A percentile compares a stretch with the other conserved stretches of the same genome.
Conservation (phyloP, 139 green algal genomes). For the Trebouxia sp. region DNA sequence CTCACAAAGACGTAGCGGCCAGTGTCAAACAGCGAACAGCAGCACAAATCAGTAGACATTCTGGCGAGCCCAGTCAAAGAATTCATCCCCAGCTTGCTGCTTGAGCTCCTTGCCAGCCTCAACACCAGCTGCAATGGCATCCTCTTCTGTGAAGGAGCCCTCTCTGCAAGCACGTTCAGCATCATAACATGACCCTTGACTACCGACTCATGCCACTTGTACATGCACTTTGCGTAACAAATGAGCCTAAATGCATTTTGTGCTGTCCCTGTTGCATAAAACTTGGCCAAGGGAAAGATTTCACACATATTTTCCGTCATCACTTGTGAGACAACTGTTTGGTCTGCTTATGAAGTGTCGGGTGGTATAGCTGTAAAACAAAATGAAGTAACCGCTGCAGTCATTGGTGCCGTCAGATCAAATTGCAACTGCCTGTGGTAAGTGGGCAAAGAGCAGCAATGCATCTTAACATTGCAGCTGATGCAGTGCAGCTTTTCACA, state of each 20-base stretch:
- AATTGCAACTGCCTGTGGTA: not conserved
- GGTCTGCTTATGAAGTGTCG: no score
- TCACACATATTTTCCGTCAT: no score
- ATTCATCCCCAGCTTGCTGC: slow-evolving; percentile 68
- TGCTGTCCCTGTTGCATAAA: not conserved
- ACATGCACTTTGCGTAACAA: not conserved
- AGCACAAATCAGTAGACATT: slow-evolving; percentile 2
- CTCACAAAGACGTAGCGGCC: no score
- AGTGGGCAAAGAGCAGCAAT: no score
- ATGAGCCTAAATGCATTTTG: not conserved
- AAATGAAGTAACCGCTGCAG: no score
- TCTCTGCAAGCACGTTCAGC: no score
- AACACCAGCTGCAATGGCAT: slow-evolving; percentile 59
- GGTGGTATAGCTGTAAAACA: no score
- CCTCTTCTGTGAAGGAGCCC: slow-evolving; percentile 58
- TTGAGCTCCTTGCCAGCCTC: slow-evolving; percentile 87
- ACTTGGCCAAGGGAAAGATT: no score
- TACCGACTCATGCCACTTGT: no score
- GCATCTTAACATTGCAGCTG: not conserved
- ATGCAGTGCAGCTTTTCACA: not conserved
- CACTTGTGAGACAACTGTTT: no score
- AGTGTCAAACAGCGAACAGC: not conserved
- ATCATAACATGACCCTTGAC: no score
- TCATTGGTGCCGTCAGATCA: not conserved
- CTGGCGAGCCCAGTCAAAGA: slow-evolving; percentile 73